Evolutionary conservation across 192 early-diverging fungal genomes (phyloP).

Genomic region (Pilobolus umbonatus): DNA sequence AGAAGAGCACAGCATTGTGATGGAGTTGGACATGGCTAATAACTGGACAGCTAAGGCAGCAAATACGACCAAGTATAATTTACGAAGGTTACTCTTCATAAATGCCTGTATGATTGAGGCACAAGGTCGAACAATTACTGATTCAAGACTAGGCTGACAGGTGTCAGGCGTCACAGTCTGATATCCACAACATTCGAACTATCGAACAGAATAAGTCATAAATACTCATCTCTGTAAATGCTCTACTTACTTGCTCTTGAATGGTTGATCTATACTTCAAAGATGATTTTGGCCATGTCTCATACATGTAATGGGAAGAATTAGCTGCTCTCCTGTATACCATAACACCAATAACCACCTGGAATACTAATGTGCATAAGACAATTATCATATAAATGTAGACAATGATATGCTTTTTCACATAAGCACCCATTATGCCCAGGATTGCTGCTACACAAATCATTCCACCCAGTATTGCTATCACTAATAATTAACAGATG

Average conservation of each 20-base stretch:
- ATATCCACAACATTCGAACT: constrained; percentile 24
- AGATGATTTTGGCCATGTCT: constrained; percentile 10
- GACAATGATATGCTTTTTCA: constrained; percentile 5
- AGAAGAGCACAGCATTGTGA: constrained; percentile 21
- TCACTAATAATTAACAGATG: too few relatives aligned
- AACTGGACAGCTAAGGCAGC: constrained; percentile 23
- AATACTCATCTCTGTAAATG: neutral
- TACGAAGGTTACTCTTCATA: constrained; percentile 6
- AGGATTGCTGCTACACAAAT: constrained; percentile 16
- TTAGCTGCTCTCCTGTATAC: constrained; percentile 22
- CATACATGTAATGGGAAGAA: neutral
- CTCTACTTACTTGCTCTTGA: constrained; percentile 16
- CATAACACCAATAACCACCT: constrained; percentile 16
- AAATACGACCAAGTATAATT: constrained; percentile 25
- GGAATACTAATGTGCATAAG: constrained; percentile 11
- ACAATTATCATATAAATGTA: constrained; percentile 20
- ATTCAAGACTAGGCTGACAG: neutral
- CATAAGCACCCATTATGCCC: constrained; percentile 18
- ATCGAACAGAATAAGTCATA: neutral
- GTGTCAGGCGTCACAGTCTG: constrained; percentile 4
- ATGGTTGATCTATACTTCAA: constrained; percentile 2
- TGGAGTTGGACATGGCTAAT: constrained; percentile 22
- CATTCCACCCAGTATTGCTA: constrained; percentile 13
- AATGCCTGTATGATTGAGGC: neutral
- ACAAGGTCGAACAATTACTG: neutral